Evolutionary conservation across 2,329 filamentous ascomycete species (phyloP).

Genomic region (Cercospora zeina): DNA sequence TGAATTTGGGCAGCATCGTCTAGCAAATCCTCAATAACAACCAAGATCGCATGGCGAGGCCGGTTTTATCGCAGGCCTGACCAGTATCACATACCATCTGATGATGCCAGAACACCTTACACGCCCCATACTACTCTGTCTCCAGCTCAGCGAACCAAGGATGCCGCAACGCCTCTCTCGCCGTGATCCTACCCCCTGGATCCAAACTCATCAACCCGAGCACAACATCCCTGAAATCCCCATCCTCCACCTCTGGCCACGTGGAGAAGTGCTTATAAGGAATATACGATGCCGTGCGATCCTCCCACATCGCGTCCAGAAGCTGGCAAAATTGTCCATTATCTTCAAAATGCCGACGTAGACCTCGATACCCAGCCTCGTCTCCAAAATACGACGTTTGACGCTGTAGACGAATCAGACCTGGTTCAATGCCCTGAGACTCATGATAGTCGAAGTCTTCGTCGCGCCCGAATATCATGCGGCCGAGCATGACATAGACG

Average conservation of each 20-base stretch:
- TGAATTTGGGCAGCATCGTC: too few relatives aligned
- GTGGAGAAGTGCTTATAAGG: conserved; percentile 6
- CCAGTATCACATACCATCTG: too few relatives aligned
- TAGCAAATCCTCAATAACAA: too few relatives aligned
- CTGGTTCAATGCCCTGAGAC: conserved; percentile 8
- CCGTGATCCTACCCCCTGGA: background rate
- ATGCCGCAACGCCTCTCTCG: conserved; percentile 13
- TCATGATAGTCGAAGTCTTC: conserved; percentile 13
- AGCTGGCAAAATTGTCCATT: background rate
- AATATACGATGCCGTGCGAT: background rate
- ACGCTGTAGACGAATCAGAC: conserved; percentile 1
- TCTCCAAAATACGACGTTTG: conserved; percentile 6
- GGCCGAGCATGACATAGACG: conserved; percentile 12
- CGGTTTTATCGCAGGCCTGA: too few relatives aligned
- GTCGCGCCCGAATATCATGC: conserved; percentile 13
- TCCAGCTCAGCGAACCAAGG: conserved; percentile 11
- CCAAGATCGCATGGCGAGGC: too few relatives aligned
- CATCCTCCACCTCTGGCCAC: background rate
- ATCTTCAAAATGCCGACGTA: conserved; percentile 3
- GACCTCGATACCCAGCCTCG: background rate
- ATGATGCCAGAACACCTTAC: too few relatives aligned
- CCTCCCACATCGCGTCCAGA: conserved; percentile 7
- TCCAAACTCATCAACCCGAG: background rate
- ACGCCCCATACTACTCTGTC: background rate
- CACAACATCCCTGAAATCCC: background rate